Base-by-base conservation (phyloP, 495 filamentous ascomycete species). In the Penicillium steckii region DNA sequence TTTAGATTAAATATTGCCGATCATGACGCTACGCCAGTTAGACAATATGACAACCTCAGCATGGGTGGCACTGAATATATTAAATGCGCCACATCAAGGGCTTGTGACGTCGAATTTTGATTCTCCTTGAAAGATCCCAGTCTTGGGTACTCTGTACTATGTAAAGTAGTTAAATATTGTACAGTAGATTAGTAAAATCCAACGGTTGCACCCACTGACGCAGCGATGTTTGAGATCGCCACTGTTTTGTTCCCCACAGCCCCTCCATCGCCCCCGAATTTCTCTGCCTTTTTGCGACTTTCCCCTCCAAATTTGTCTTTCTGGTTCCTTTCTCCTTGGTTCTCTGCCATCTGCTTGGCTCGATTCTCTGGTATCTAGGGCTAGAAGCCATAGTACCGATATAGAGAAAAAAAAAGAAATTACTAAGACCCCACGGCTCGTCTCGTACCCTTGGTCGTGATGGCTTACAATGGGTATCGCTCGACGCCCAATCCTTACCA, bases 391-490 rank as follows among this genome's bases (percentile, higher is more conserved):
- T 27, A 4, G 12, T 5, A 29, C 12, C 27, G 27, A 35, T 5
- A 35, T 15, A 10, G 32, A 13, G 32, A 35, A 35, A 35, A 35
- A 15, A 15, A 37, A 15, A 18, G n/a, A 37, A 37, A 27, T 4
- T 5, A 37, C 33, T 7, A 37, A n/a, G n/a, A 37, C 33, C 15
- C 33, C 33, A 37, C 33, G 29, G 27, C 19, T 33, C 21, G 30
- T 40, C 32, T 15, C 23, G 17, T 8, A 48, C 24, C n/a, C 29
- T n/a, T 24, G 32, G 46, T n/a, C 10, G 35, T 26, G 43, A 77
- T 77, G 74, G 71, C 71, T 41, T 77, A 74, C 64, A 63, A 73
- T 67, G 66, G 58, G 25, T 70, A 68, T 30, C 66, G 68, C 51
- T 40, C 50, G 22, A 17, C 46, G 10, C 33, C 68, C 30, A 64